Percentiles rank a stretch among this genome's conserved stretches.
Evolutionary conservation across 2,329 filamentous ascomycete species (phyloP).

Genomic region (Lecanicillium sp.): DNA sequence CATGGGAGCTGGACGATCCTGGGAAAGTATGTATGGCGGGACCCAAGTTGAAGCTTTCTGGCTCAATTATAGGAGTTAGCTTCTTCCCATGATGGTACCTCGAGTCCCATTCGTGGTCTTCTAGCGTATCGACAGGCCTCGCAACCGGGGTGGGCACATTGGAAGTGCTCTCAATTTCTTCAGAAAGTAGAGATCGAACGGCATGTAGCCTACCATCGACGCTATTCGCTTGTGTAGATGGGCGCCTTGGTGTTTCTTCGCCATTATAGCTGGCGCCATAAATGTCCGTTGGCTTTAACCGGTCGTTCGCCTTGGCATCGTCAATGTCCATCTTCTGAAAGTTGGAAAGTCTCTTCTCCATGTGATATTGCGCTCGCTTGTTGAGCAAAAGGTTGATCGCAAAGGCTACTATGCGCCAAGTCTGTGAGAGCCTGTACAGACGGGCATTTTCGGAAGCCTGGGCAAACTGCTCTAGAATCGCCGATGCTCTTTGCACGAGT

Average conservation of each 20-base stretch:
- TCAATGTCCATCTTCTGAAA: slow-evolving; percentile 26
- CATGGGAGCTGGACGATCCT: slow-evolving; percentile 32
- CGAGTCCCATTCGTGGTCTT: slow-evolving; percentile 15
- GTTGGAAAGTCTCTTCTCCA: slow-evolving; percentile 38
- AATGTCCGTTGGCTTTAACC: slow-evolving; percentile 18
- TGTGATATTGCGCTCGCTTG: slow-evolving; percentile 49
- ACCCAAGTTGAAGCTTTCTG: slow-evolving; percentile 42
- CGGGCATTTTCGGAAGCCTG: slow-evolving; percentile 47
- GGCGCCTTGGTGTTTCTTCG: slow-evolving; percentile 29
- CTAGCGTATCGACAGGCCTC: slow-evolving; percentile 37
- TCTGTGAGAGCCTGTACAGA: slow-evolving; percentile 54
- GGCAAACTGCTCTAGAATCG: slow-evolving; percentile 50
- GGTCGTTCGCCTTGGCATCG: slow-evolving; percentile 19
- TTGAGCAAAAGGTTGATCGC: slow-evolving; percentile 46
- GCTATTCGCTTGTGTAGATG: slow-evolving; percentile 19
- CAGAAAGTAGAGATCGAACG: slow-evolving; percentile 40
- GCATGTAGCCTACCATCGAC: slow-evolving; percentile 22
- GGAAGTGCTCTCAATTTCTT: slow-evolving; percentile 55
- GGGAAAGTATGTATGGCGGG: slow-evolving; percentile 33
- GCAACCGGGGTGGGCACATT: slow-evolving; percentile 54
- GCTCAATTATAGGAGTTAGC: slow-evolving; percentile 41
- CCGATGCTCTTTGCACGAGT: slow-evolving; percentile 38
- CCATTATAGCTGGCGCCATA: slow-evolving; percentile 20
- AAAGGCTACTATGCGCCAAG: slow-evolving; percentile 54
- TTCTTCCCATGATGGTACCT: slow-evolving; percentile 26